These are phyloP conservation scores for Lentinula edodes DNA, from an alignment of 768 basidiomycete genomes.

Conservation along the genomic window DNA sequence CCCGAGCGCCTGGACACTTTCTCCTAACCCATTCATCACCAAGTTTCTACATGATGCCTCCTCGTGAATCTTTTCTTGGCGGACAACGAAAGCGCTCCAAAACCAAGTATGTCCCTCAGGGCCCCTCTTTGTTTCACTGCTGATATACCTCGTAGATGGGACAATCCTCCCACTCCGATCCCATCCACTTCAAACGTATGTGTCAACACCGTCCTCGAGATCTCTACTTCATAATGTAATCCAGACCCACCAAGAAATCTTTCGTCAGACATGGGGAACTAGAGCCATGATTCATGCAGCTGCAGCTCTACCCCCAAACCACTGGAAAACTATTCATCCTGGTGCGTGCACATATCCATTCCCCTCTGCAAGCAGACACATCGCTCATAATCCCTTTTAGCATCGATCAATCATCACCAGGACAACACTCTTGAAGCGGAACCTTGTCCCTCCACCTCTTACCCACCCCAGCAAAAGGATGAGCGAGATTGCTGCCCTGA, in stretches of 20 bases:
- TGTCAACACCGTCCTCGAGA: background rate
- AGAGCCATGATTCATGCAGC: no score
- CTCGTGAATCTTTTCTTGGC: no score
- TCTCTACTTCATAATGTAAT: background rate
- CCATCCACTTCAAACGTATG: background rate
- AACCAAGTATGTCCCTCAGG: background rate
- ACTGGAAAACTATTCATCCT: background rate
- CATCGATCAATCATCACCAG: background rate
- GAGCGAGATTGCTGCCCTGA: background rate
- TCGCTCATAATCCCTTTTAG: background rate
- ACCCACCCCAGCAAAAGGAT: background rate
- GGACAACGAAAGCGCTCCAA: background rate
- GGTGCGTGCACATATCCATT: background rate
- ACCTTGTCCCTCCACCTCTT: background rate
- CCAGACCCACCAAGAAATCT: background rate
- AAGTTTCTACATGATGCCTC: no score
- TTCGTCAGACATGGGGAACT: no score
- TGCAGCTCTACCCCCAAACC: background rate
- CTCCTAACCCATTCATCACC: no score
- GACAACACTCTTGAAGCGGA: background rate
- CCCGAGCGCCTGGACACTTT: no score
- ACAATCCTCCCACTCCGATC: background rate
- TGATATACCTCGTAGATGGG: background rate
- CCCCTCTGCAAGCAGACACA: no score
- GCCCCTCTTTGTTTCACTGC: background rate